Percentiles rank a stretch among this genome's conserved stretches.
Evolutionary conservation across 345 rosid species (phyloP).

Genomic region (Salix caprea): DNA sequence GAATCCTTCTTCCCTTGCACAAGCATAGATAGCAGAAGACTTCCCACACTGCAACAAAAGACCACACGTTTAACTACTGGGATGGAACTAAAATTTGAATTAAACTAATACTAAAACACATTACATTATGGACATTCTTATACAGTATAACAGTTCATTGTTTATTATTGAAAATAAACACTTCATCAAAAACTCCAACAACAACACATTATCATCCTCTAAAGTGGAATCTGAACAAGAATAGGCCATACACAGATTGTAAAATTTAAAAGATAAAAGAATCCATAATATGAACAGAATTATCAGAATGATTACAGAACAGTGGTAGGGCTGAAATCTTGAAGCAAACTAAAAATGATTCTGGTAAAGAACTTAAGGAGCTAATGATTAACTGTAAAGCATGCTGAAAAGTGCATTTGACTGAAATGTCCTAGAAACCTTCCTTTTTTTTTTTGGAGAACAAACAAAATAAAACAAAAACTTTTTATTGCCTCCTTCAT

Average conservation of each 20-base stretch:
- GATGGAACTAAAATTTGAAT: conserved; percentile 9
- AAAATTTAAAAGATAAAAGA: not conserved
- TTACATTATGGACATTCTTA: not conserved
- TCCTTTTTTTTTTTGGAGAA: not conserved
- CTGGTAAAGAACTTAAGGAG: not conserved
- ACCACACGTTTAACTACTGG: not conserved
- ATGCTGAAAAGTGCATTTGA: not conserved
- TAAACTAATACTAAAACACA: not conserved
- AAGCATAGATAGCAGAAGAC: conserved; percentile 85
- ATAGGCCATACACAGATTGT: not conserved
- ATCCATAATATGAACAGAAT: not conserved
- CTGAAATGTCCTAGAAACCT: not conserved
- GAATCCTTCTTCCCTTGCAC: conserved; percentile 89
- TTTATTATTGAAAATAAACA: not conserved
- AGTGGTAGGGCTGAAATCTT: not conserved
- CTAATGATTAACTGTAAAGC: too few relatives aligned
- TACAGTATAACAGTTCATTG: not conserved
- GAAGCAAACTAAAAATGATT: not conserved
- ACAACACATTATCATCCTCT: not conserved
- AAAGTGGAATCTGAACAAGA: not conserved
- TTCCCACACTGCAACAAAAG: conserved; percentile 77
- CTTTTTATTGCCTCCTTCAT: not conserved
- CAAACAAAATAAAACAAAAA: not conserved
- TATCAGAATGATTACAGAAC: not conserved
- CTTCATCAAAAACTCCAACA: not conserved